Conservation (phyloP, 257 asterid genomes). For the Ophiorrhiza pumila region DNA sequence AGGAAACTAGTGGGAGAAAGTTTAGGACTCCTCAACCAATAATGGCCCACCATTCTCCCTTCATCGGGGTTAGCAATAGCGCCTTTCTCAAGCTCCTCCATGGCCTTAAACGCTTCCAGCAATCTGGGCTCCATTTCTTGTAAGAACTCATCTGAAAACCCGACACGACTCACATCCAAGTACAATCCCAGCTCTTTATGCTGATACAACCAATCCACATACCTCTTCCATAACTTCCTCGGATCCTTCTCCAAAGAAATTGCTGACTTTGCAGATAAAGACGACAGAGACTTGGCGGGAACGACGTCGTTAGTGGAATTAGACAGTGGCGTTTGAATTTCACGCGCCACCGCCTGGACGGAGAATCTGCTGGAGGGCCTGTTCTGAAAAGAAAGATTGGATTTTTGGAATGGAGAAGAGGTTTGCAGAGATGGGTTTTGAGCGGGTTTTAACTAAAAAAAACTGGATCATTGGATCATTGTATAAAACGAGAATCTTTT, state of each 20-base stretch:
- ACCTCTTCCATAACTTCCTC: constrained; percentile 71
- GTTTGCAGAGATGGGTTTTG: constrained; percentile 19
- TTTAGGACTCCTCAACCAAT: constrained; percentile 80
- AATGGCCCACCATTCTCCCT: constrained; percentile 97
- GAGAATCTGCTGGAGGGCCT: constrained; percentile 23
- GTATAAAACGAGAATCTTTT: too few species aligned
- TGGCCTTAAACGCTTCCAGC: constrained; percentile 65
- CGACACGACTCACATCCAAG: constrained; percentile 89
- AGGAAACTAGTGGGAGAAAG: constrained; percentile 72
- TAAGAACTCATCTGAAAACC: constrained; percentile 69
- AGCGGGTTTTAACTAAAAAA: too few species aligned
- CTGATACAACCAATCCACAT: constrained; percentile 93
- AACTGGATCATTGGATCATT: too few species aligned
- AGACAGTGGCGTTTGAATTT: constrained; percentile 44
- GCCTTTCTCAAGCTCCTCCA: constrained; percentile 90
- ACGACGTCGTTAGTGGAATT: constrained; percentile 30
- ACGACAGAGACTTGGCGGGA: constrained; percentile 13
- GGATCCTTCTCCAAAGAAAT: constrained; percentile 51
- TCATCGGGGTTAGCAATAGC: constrained; percentile 98
- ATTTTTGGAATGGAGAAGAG: constrained; percentile 14
- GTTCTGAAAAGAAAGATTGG: constrained; percentile 15
- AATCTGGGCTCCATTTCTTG: constrained; percentile 82
- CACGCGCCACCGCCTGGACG: constrained; percentile 72
- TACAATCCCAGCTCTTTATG: constrained; percentile 90
- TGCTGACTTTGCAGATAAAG: constrained; percentile 13